Evolutionary conservation across 108 stramenopile species (phyloP).

Genomic region (Nitzschia inconspicua): DNA sequence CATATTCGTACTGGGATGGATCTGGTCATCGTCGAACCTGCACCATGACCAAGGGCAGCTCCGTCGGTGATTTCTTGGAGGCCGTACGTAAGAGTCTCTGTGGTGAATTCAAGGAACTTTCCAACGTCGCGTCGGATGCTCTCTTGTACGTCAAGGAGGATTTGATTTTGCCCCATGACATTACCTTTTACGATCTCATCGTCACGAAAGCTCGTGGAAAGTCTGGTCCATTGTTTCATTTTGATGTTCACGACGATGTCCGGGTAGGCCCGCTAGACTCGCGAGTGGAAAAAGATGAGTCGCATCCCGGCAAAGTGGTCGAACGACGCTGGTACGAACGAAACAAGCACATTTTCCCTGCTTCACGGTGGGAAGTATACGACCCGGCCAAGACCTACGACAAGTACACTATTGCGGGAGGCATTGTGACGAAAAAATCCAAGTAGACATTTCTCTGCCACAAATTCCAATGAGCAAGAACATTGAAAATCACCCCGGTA

Average conservation of each 20-base stretch:
- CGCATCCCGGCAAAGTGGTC: slow-evolving; percentile 96
- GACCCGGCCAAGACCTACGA: slow-evolving; percentile 92
- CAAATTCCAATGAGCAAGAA: too few species aligned
- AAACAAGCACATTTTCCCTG: slow-evolving; percentile 99
- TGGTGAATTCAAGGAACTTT: slow-evolving; percentile 84
- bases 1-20: slow-evolving; percentile 97
- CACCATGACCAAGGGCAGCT: slow-evolving; percentile 78
- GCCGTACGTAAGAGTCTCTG: slow-evolving; percentile 71
- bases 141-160: slow-evolving; percentile 99
- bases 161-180: slow-evolving; percentile 93
- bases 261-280: slow-evolving; percentile 80
- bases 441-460: slow-evolving; percentile 1
- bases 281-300: slow-evolving; percentile 93
- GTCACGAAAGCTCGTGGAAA: slow-evolving; percentile 94
- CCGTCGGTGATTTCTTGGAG: slow-evolving; percentile 89
- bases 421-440: slow-evolving; percentile 69
- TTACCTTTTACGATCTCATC: slow-evolving; percentile 97
- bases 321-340: slow-evolving; percentile 95
- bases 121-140: slow-evolving; percentile 70
- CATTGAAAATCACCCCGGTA: too few species aligned
- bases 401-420: slow-evolving; percentile 86
- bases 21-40: slow-evolving; percentile 88
- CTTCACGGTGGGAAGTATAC: slow-evolving; percentile 94
- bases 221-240: slow-evolving; percentile 95
- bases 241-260: slow-evolving; percentile 96